Percentiles rank a stretch among this genome's conserved stretches.
Evolutionary conservation across 805 yeast species (phyloP).

Genomic region (Komagataella mondaviorum): DNA sequence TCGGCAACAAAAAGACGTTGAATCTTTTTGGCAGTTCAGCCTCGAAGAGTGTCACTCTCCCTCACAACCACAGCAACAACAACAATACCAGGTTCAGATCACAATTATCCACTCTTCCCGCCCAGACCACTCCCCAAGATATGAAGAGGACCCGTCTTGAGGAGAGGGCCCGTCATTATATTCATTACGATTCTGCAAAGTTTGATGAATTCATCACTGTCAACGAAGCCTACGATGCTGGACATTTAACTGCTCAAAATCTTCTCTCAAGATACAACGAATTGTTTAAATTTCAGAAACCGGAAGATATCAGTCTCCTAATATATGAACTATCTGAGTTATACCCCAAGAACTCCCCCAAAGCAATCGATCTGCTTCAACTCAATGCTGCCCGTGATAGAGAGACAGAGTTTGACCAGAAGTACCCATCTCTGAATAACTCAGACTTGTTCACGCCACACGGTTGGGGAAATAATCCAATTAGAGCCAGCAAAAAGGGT

Average conservation of each 20-base stretch:
- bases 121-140: constrained; percentile 12
- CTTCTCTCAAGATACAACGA: constrained; percentile 30
- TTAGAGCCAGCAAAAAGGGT: neutral
- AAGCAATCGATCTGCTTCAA: constrained; percentile 23
- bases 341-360: constrained; percentile 30
- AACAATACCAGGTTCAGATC: constrained; percentile 29
- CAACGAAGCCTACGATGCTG: constrained; percentile 33
- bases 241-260: constrained; percentile 31
- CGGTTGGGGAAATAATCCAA: neutral
- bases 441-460: constrained; percentile 3
- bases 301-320: constrained; percentile 42
- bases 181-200: constrained; percentile 35
- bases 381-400: constrained; percentile 13
- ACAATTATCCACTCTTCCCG: constrained; percentile 46
- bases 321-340: constrained; percentile 49
- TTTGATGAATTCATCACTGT: constrained; percentile 34
- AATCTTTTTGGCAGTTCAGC: constrained; percentile 20
- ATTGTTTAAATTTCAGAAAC: constrained; percentile 26
- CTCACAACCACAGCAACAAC: constrained; percentile 1
- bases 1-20: constrained; percentile 26
- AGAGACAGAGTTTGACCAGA: constrained; percentile 16
- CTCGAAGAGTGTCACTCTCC: constrained; percentile 6
- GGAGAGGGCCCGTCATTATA: constrained; percentile 75
- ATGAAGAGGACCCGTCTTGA: constrained; percentile 52
- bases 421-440: constrained; percentile 37